These are phyloP conservation scores for Eucalyptus marginata DNA, from an alignment of 345 rosid species.

Conservation along the genomic window DNA sequence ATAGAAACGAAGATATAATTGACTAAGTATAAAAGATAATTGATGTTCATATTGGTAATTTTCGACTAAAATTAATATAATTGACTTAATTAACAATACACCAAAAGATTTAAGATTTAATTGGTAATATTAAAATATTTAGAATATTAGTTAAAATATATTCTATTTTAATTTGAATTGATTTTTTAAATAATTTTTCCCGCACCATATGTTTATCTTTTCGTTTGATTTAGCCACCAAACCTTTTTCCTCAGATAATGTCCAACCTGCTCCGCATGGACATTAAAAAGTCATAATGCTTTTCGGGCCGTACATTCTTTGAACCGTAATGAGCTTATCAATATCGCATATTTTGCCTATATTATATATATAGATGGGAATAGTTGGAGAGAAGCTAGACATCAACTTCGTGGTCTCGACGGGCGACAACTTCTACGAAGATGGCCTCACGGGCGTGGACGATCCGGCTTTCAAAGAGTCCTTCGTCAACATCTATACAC, in stretches of 20 bases:
- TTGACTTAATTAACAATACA: fast-evolving
- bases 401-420: slow-evolving; percentile 35
- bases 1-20: neutral
- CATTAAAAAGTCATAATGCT: neutral
- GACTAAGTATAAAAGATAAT: neutral
- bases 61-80: fast-evolving
- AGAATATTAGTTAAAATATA: too few relatives aligned
- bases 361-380: slow-evolving; percentile 30
- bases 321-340: neutral
- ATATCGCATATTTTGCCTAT: neutral
- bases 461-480: slow-evolving; percentile 32
- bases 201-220: neutral
- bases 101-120: neutral
- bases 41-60: fast-evolving
- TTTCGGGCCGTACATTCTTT: neutral
- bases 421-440: slow-evolving; percentile 42
- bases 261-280: neutral
- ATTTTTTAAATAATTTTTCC: too few relatives aligned
- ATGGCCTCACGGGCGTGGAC: slow-evolving; percentile 20
- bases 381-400: slow-evolving; percentile 20
- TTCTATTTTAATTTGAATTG: too few relatives aligned
- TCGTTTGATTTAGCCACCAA: neutral
- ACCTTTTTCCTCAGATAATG: neutral
- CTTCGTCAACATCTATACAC: slow-evolving; percentile 25
- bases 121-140: fast-evolving